Percentiles rank a stretch among this genome's conserved stretches.
Evolutionary conservation across 768 basidiomycete species (phyloP).

Genomic region (Lanmaoa rubissima): DNA sequence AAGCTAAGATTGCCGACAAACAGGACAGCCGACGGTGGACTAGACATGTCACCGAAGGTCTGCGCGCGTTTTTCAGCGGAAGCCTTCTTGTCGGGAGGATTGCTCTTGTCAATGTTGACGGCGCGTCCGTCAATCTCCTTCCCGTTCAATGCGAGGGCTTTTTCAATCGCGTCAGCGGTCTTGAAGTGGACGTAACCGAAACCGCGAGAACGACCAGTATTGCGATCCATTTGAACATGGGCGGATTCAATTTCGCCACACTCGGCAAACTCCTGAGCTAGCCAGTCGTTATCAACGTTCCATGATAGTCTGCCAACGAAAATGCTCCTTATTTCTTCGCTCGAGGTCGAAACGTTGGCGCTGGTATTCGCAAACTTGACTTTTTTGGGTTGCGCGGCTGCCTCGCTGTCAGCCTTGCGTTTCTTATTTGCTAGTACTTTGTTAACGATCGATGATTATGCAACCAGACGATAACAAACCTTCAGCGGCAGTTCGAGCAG

Average conservation of each 20-base stretch:
- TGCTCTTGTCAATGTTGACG: constrained; percentile 81
- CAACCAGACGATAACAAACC: constrained; percentile 30
- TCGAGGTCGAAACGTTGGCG: constrained; percentile 32
- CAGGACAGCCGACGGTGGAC: constrained; percentile 68
- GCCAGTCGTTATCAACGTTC: constrained; percentile 96
- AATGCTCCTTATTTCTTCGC: constrained; percentile 61
- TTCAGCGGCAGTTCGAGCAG: constrained; percentile 48
- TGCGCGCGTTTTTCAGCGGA: constrained; percentile 68
- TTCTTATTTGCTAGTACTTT: constrained; percentile 45
- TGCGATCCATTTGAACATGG: constrained; percentile 82
- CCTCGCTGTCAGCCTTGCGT: constrained; percentile 74
- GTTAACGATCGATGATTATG: constrained; percentile 2
- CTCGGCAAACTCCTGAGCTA: constrained; percentile 83
- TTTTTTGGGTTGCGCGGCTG: constrained; percentile 71
- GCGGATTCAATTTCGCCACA: constrained; percentile 91
- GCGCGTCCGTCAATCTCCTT: constrained; percentile 91
- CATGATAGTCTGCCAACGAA: constrained; percentile 94
- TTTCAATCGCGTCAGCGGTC: constrained; percentile 67
- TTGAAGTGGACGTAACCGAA: constrained; percentile 84
- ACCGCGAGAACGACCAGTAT: constrained; percentile 78
- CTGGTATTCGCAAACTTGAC: constrained; percentile 65
- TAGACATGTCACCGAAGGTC: constrained; percentile 70
- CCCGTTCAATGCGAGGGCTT: constrained; percentile 78
- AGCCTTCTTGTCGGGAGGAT: constrained; percentile 53
- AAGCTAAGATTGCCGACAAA: constrained; percentile 94